Evolutionary conservation across 164 flowering plant genomes (phyloP).

Genomic region (Magnolia kwangsiensis): DNA sequence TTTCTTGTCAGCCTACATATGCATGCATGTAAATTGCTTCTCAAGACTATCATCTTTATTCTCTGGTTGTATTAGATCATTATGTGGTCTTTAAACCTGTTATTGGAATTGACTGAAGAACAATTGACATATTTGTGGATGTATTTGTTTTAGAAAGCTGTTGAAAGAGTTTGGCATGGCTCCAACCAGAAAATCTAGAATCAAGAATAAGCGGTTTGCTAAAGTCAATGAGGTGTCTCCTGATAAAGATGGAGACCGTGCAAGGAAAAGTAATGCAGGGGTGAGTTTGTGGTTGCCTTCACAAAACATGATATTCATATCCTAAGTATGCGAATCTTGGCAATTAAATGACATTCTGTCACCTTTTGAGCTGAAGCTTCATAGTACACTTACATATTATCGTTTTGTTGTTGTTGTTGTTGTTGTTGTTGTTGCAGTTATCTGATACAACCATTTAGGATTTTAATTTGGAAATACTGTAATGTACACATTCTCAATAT

Average conservation of each 20-base stretch:
- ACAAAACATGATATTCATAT: background rate
- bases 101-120: no score
- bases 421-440: no score
- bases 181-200: conserved; percentile 48
- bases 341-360: background rate
- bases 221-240: conserved; percentile 41
- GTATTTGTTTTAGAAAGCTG: conserved; percentile 9
- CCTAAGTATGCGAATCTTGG: background rate
- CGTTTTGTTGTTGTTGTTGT: no score
- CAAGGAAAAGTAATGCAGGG: conserved; percentile 39
- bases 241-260: conserved; percentile 39
- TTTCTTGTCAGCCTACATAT: background rate
- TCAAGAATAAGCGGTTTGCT: conserved; percentile 41
- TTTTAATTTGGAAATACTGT: no score
- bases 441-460: no score
- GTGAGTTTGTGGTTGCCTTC: conserved; percentile 29
- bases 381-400: no score
- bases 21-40: no score
- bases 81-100: no score
- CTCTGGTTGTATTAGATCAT: no score
- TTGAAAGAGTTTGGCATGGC: conserved; percentile 30
- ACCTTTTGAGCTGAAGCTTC: no score
- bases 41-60: no score
- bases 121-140: background rate
- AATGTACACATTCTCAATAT: background rate